Percentiles rank a stretch among this genome's conserved stretches.
Evolutionary conservation across 2,329 filamentous ascomycete species (phyloP).

Genomic region (Conoideocrella luteorostrata): DNA sequence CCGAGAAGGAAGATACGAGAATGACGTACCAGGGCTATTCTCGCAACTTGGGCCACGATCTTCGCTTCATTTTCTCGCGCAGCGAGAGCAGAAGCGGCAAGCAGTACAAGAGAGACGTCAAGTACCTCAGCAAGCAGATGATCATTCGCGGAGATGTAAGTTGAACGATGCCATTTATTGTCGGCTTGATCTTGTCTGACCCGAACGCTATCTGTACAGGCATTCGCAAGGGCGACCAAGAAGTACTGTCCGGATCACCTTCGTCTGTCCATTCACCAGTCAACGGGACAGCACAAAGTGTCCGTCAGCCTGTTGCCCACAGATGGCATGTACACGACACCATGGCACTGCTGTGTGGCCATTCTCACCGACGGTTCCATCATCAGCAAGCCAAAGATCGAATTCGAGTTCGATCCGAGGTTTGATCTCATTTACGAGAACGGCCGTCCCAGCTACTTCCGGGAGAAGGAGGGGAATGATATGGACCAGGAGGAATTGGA

Average conservation of each 20-base stretch:
- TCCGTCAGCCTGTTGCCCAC: slow-evolving; percentile 23
- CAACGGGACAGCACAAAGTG: slow-evolving; percentile 19
- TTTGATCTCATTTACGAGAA: slow-evolving; percentile 17
- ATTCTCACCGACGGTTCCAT: slow-evolving; percentile 14
- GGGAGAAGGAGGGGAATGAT: too few species aligned
- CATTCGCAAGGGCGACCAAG: slow-evolving; percentile 22
- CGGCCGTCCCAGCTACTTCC: slow-evolving; percentile 12
- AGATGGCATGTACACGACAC: slow-evolving; percentile 23
- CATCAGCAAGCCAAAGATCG: slow-evolving; percentile 15
- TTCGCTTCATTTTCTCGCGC: slow-evolving; percentile 20
- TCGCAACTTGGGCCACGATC: slow-evolving; percentile 22
- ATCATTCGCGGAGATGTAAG: slow-evolving; percentile 22
- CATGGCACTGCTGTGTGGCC: slow-evolving; percentile 24
- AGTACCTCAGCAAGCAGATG: slow-evolving; percentile 26
- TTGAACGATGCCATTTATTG: too few species aligned
- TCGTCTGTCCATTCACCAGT: slow-evolving; percentile 25
- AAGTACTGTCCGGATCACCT: slow-evolving; percentile 19
- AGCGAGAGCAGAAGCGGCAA: slow-evolving; percentile 14
- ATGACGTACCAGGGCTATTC: slow-evolving; percentile 25
- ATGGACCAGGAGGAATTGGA: too few species aligned
- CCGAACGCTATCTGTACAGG: slow-evolving; percentile 15
- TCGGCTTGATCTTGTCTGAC: too few species aligned
- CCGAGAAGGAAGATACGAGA: slow-evolving; percentile 19
- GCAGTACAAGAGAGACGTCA: slow-evolving; percentile 20
- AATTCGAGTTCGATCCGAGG: slow-evolving; percentile 14